phyloP scores from a whole-genome alignment of 106 monocot species.

The Platanthera guangdongensis region DNA sequence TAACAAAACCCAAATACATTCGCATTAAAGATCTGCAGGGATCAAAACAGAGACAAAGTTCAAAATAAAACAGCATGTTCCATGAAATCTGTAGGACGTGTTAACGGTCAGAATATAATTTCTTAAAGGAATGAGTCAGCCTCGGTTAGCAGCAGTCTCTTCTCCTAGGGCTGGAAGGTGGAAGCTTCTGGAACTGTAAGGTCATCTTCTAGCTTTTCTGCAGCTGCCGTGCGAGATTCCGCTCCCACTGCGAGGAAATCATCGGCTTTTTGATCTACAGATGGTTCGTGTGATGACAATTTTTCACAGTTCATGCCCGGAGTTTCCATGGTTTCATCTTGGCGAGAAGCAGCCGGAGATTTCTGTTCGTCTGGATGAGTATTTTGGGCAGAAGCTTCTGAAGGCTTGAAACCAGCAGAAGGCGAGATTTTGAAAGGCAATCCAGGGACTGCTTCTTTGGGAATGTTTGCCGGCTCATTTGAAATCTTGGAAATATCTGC shows the following conservation, averaged over 20 bases:
- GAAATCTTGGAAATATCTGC: neutral
- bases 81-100: too few species aligned
- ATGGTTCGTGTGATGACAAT: neutral
- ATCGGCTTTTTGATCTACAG: neutral
- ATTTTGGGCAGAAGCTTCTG: neutral
- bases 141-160: neutral
- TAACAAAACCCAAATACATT: too few species aligned
- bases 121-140: too few species aligned
- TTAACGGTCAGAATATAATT: too few species aligned
- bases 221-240: neutral
- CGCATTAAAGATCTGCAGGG: too few species aligned
- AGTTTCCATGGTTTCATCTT: neutral
- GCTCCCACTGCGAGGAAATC: neutral
- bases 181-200: neutral
- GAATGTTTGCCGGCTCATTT: neutral
- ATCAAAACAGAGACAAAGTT: too few species aligned
- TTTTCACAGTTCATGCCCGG: neutral
- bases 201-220: neutral
- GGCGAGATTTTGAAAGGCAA: neutral
- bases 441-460: neutral
- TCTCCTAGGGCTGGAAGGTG: neutral
- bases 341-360: neutral
- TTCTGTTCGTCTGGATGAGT: neutral
- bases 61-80: too few species aligned
- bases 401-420: neutral